A percentile compares a stretch with the other conserved stretches of the same genome.
Conservation (phyloP, 2,329 filamentous ascomycete species). For the Macrophomina phaseolina region DNA sequence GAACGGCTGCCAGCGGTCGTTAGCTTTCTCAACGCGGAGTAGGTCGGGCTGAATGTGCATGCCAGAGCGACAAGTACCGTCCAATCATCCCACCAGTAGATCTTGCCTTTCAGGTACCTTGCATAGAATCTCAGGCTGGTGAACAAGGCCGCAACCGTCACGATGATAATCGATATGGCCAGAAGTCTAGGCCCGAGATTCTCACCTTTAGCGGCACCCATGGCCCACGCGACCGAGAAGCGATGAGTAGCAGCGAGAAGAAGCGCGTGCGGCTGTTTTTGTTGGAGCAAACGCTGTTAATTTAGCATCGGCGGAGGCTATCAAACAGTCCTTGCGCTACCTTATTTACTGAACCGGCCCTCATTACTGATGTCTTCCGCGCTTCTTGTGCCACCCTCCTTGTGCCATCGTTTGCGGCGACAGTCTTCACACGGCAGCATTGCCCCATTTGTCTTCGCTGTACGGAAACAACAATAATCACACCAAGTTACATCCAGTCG, state of each 20-base stretch:
- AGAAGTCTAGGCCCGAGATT: background rate
- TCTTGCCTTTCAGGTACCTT: background rate
- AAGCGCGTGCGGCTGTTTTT: background rate
- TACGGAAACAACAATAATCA: background rate
- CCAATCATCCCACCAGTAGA: slow-evolving; percentile 8
- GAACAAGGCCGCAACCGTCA: background rate
- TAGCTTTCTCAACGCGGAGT: background rate
- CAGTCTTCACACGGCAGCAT: too few species aligned
- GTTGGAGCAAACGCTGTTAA: background rate
- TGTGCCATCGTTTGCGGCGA: too few species aligned
- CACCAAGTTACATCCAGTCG: background rate
- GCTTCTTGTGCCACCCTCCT: background rate
- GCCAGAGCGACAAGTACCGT: background rate
- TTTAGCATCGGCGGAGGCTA: background rate
- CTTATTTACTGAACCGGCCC: background rate
- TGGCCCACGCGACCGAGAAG: background rate
- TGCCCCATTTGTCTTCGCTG: background rate
- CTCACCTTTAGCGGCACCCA: background rate
- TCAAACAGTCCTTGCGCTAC: background rate
- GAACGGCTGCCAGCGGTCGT: background rate
- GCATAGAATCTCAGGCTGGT: background rate
- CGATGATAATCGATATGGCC: background rate
- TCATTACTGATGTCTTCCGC: background rate
- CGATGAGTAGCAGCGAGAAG: background rate
- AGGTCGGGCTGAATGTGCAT: background rate